Evolutionary conservation across 2,329 filamentous ascomycete species (phyloP), one percentile per base, ranked within the genome.

Genomic region (Cladosporium sphaerospermum): DNA sequence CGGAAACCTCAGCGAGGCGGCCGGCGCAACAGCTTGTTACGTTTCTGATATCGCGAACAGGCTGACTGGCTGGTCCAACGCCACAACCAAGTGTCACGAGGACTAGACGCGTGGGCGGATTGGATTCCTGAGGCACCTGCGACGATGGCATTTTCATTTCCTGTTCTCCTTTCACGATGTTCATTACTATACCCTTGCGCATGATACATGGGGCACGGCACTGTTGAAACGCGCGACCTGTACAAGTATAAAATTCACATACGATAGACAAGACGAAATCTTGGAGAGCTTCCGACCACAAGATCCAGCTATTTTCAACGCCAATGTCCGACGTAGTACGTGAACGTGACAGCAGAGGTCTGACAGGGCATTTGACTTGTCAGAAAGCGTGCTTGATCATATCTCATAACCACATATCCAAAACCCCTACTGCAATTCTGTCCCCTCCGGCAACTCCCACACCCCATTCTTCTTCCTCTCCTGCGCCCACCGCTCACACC

Each of bases 391-490:
- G 23, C 23, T 28, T 7, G 7, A 28, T 28, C 23, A 28, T 28
- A 28, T 28, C 23, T 28, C 23, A 2, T 28, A 41, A 41, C 14
- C 39, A 41, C 9, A 14, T 9, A 16, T 16, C 16, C 9, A 9
- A 43, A 13, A 16, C 19, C 16, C 18, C n/a, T 14, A 51, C 40
- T 51, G 48, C 31, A 51, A 18, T 39, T 51, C 48, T 16, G 32
- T 44, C 18, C 48, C 66, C 50, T 64, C 64, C 2, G 62, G 59
- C 47, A 69, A 47, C 43, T 62, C 64, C 56, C 80, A 85, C 49
- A 84, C 59, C 1, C 82, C 83, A 61, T 79, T 80, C 69, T 82
- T 84, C 67, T 75, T 77, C 69, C 78, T 82, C 58, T 85, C 81
- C 5, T 70, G 69, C 33, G 80, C 77, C 82, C 83, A 86, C 59